Conservation (phyloP, 352 stramenopile species). For the Phytophthora pinifolia region DNA sequence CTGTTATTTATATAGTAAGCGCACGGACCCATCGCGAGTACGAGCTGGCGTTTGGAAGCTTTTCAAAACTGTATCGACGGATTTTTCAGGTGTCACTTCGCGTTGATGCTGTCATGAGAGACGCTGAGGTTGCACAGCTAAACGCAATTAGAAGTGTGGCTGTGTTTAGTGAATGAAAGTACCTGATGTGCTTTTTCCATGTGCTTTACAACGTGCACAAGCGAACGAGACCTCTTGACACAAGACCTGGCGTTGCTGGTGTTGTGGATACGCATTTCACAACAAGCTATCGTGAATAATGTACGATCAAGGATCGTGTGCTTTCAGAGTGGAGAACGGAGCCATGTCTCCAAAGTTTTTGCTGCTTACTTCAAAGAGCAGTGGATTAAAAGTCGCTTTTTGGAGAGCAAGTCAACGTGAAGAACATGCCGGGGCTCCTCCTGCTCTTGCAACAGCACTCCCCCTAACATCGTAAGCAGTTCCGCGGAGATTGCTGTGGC, state of each 20-base stretch:
- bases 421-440: conserved; percentile 39
- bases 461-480: conserved; percentile 22
- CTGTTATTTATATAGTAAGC: neutral
- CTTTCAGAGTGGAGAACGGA: neutral
- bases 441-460: conserved; percentile 12
- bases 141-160: neutral
- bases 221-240: neutral
- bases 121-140: conserved; percentile 7
- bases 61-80: neutral
- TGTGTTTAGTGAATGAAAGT: conserved; percentile 7
- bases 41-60: neutral
- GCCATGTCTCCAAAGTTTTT: neutral
- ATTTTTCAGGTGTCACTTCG: neutral
- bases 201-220: conserved; percentile 10
- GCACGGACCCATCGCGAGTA: conserved; percentile 1
- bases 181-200: conserved; percentile 8
- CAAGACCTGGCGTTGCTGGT: neutral
- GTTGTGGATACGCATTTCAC: conserved; percentile 12
- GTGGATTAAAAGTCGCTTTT: conserved; percentile 19
- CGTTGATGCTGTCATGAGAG: conserved; percentile 6
- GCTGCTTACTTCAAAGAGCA: conserved; percentile 7
- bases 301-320: neutral
- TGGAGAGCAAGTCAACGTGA: conserved; percentile 70
- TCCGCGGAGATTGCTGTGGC: conserved; percentile 23
- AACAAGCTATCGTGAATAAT: conserved; percentile 1